Conservation (phyloP, 257 asterid genomes). For the Solanum arcanum region DNA sequence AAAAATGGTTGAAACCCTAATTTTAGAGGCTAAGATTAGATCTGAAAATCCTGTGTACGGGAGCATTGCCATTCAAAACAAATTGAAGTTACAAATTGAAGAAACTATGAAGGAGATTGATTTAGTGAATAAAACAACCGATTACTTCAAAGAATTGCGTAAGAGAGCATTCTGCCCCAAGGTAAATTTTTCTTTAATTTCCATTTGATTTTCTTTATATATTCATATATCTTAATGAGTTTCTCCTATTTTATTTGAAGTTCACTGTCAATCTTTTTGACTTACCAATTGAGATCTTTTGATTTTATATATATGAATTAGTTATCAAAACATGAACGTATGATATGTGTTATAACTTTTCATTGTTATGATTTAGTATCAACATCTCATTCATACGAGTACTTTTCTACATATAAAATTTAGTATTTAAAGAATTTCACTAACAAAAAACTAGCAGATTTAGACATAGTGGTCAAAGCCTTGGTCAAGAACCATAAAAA, state of each 20-base stretch:
- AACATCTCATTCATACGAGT: background rate
- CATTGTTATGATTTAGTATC: too few species aligned
- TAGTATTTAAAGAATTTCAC: background rate
- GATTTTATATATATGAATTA: too few species aligned
- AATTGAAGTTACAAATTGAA: background rate
- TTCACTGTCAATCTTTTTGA: too few species aligned
- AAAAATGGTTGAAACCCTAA: background rate
- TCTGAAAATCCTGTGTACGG: slow-evolving; percentile 2
- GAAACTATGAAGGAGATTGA: background rate
- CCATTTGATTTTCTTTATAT: background rate
- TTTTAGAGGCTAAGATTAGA: background rate
- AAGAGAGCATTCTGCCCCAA: background rate
- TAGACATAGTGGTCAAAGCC: background rate
- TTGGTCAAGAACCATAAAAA: background rate
- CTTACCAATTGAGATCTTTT: background rate
- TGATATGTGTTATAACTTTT: background rate
- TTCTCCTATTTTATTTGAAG: too few species aligned
- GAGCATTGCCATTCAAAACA: background rate
- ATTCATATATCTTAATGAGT: background rate
- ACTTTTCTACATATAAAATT: too few species aligned
- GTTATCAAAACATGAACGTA: background rate
- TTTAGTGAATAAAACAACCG: background rate
- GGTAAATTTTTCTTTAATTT: background rate
- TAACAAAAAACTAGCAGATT: background rate
- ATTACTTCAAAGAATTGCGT: background rate